Evolutionary conservation across 1,284 basidiomycete species (phyloP).

Genomic region (Coniferiporia sulphurascens): DNA sequence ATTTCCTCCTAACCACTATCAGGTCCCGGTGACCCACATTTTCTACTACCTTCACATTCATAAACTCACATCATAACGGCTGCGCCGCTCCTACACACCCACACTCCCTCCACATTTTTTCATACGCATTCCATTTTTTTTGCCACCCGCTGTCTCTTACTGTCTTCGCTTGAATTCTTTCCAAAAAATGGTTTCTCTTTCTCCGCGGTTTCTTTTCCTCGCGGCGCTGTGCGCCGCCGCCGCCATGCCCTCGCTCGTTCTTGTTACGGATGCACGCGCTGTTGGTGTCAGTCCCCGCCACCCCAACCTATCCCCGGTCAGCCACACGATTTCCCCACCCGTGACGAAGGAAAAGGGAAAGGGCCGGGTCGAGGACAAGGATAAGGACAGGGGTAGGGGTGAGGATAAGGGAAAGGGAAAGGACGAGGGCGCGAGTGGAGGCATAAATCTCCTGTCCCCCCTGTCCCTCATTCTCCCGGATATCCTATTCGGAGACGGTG

Average conservation of each 20-base stretch:
- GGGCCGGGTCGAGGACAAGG: background rate
- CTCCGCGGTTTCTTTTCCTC: constrained; percentile 15
- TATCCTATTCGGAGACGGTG: background rate
- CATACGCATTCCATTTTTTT: constrained; percentile 9
- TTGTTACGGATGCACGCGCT: constrained; percentile 8
- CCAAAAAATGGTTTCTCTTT: constrained; percentile 11
- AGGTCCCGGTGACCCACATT: constrained; percentile 18
- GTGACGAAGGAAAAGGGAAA: constrained; percentile 4
- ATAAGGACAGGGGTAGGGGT: background rate
- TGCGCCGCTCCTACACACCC: constrained; percentile 9
- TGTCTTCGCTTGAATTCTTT: background rate
- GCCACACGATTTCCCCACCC: background rate
- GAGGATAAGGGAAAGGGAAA: background rate
- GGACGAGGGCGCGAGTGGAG: too few species aligned
- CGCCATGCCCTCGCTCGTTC: constrained; percentile 6
- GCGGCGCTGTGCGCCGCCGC: constrained; percentile 15
- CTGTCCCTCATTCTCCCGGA: background rate
- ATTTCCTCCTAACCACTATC: constrained; percentile 11
- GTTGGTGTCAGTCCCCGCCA: background rate
- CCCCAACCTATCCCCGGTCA: constrained; percentile 3
- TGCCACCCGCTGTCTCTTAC: background rate
- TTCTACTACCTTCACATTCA: background rate
- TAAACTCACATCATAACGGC: constrained; percentile 3
- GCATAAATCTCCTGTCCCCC: background rate
- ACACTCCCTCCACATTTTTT: background rate